These are phyloP conservation scores for Mycena epipterygia DNA, from an alignment of 768 basidiomycete species.

Conservation along the genomic window DNA sequence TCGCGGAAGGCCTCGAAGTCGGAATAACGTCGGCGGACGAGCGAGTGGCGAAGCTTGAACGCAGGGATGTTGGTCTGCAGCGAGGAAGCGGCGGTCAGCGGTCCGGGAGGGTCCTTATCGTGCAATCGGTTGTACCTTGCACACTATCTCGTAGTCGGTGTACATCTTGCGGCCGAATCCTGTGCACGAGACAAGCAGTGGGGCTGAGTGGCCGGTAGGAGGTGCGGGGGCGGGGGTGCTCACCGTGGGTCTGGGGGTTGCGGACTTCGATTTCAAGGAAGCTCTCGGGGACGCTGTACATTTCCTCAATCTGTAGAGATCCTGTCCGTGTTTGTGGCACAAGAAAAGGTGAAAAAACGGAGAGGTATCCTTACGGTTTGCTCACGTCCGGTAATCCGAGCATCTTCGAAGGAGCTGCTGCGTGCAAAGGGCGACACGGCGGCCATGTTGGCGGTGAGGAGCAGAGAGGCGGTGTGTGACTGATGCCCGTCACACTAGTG, in stretches of 20 bases:
- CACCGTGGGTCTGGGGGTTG: slow-evolving; percentile 97
- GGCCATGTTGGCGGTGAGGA: slow-evolving; percentile 42
- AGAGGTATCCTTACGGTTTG: slow-evolving; percentile 63
- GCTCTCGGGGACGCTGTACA: slow-evolving; percentile 98
- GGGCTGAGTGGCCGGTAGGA: background rate
- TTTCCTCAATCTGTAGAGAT: slow-evolving; percentile 87
- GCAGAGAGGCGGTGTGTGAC: slow-evolving; percentile 4
- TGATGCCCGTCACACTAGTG: slow-evolving; percentile 10
- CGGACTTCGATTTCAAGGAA: slow-evolving; percentile 98
- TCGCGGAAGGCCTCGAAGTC: slow-evolving; percentile 98
- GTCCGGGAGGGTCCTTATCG: slow-evolving; percentile 12
- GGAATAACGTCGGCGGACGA: slow-evolving; percentile 90
- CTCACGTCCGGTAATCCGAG: slow-evolving; percentile 62
- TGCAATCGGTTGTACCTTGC: slow-evolving; percentile 73
- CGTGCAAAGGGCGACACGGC: slow-evolving; percentile 75
- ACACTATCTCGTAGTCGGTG: slow-evolving; percentile 98
- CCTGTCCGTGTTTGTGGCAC: slow-evolving; percentile 45
- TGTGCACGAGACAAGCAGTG: slow-evolving; percentile 47
- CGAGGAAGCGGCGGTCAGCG: background rate
- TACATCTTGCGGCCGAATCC: slow-evolving; percentile 99
- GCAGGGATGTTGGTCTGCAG: slow-evolving; percentile 97
- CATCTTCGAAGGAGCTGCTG: slow-evolving; percentile 68
- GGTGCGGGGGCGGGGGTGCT: slow-evolving; percentile 35
- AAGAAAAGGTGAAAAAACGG: slow-evolving; percentile 28
- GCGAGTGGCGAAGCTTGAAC: slow-evolving; percentile 95